Evolutionary conservation across 1,284 basidiomycete genomes (phyloP).

Genomic region (Sparassis latifolia): DNA sequence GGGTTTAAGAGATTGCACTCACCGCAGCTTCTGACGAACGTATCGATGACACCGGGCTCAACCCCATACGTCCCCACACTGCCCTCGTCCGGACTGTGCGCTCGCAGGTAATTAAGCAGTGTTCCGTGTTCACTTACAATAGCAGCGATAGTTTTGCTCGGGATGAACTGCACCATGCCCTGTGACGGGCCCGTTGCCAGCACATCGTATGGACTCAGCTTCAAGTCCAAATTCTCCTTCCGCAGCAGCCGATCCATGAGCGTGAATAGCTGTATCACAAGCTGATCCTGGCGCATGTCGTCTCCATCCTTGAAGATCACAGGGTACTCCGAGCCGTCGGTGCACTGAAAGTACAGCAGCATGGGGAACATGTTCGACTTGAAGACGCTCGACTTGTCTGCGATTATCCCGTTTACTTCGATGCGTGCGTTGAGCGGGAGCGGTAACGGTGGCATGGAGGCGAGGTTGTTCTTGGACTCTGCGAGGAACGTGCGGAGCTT

Average conservation of each 20-base stretch:
- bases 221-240: slow-evolving; percentile 94
- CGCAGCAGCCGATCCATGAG: slow-evolving; percentile 93
- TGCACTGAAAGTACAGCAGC: slow-evolving; percentile 83
- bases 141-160: slow-evolving; percentile 90
- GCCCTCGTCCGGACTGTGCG: slow-evolving; percentile 84
- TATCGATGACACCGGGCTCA: slow-evolving; percentile 89
- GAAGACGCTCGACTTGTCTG: slow-evolving; percentile 93
- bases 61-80: slow-evolving; percentile 92
- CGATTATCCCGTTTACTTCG: slow-evolving; percentile 76
- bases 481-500: slow-evolving; percentile 79
- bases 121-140: slow-evolving; percentile 93
- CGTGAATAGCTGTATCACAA: slow-evolving; percentile 95
- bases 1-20: slow-evolving; percentile 26
- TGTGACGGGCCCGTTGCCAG: slow-evolving; percentile 89
- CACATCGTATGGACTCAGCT: slow-evolving; percentile 90
- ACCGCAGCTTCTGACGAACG: slow-evolving; percentile 97
- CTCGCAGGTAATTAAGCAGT: slow-evolving; percentile 82
- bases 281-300: slow-evolving; percentile 96
- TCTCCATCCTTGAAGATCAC: slow-evolving; percentile 99
- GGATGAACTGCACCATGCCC: slow-evolving; percentile 96
- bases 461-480: slow-evolving; percentile 79
- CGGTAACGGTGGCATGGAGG: slow-evolving; percentile 72
- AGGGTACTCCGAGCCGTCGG: slow-evolving; percentile 76
- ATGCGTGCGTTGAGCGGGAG: slow-evolving; percentile 87
- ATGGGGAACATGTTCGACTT: slow-evolving; percentile 96